Evolutionary conservation across 441 rosid species (phyloP).

Genomic region (Brassica balearica): DNA sequence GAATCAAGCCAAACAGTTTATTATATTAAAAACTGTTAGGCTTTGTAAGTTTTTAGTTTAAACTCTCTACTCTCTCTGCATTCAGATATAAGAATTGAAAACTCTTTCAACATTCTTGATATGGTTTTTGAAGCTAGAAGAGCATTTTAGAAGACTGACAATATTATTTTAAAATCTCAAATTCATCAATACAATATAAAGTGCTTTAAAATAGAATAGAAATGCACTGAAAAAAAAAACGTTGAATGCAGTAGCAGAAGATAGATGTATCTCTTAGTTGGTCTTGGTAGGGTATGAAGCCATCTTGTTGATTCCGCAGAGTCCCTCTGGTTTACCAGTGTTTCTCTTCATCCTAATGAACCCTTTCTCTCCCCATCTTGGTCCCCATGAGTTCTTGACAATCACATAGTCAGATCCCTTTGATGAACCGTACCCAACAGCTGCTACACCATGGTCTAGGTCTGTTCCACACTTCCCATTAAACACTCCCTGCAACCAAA

Average conservation of each 20-base stretch:
- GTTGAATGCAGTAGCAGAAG: slow-evolving; percentile 3
- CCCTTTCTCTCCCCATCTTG: slow-evolving; percentile 94
- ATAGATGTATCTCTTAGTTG: slow-evolving; percentile 5
- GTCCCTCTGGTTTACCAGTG: slow-evolving; percentile 76
- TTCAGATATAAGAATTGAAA: slow-evolving; percentile 26
- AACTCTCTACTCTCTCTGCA: slow-evolving; percentile 27
- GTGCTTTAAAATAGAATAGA: slow-evolving; percentile 11
- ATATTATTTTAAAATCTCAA: slow-evolving; percentile 34
- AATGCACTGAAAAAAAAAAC: slow-evolving; percentile 19
- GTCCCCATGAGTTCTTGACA: slow-evolving; percentile 94
- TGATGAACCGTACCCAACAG: slow-evolving; percentile 87
- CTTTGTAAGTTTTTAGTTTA: slow-evolving; percentile 36
- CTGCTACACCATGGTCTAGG: slow-evolving; percentile 89
- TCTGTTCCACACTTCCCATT: slow-evolving; percentile 82
- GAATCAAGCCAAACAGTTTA: slow-evolving; percentile 25
- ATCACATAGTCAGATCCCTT: slow-evolving; percentile 74
- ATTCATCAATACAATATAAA: slow-evolving; percentile 36
- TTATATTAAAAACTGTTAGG: slow-evolving; percentile 21
- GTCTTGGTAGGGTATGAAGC: slow-evolving; percentile 88
- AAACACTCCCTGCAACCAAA: slow-evolving; percentile 73
- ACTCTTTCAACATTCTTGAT: slow-evolving; percentile 15
- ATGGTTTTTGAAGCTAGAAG: slow-evolving; percentile 6
- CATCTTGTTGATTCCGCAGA: slow-evolving; percentile 93
- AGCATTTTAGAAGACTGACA: slow-evolving; percentile 2
- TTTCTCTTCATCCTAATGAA: slow-evolving; percentile 87